Evolutionary conservation across 2,329 filamentous ascomycete genomes (phyloP), one percentile per base, ranked within the genome.

Genomic region (Zymoseptoria ardabiliae): DNA sequence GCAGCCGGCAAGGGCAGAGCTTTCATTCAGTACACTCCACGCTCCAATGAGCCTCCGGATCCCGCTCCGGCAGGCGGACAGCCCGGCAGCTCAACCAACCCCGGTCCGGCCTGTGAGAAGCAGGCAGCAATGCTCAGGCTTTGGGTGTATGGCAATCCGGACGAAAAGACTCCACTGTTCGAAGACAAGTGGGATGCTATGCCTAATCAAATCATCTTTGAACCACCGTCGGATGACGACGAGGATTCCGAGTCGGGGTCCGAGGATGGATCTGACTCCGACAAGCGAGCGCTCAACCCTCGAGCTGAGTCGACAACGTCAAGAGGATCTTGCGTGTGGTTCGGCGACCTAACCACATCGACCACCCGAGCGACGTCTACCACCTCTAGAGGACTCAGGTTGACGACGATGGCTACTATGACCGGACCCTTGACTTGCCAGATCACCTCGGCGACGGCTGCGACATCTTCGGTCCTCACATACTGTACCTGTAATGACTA

Each of bases 1-100:
- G 17, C 17, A 1, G 57, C 60, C 2, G 60, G 57, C 11, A 51
- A 49, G 20, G 60, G 60, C 9, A 59, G 58, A 30, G 25, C 59
- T 8, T 48, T 62, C n/a, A 25, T 62, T 8, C 55, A 59, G 55
- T 62, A 59, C 53, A 55, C 57, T 49, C 57, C 35, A 45, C 35
- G 35, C 35, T 13, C 35, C 35, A 45, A 45, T 5, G 3, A 45
- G 4, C 35, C 35, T 13, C 35, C 35, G 35, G 17, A 11, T 11
- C 17, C 35, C 10, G 35, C 35, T 41, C 35, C 35, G 10, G 35
- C 35, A 41, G 17, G 17, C 2, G 35, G 56, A 3, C 23, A 41
- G 13, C 45, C 58, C 19, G 56, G 54, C 19, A 5, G 53, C 20
- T 30, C 55, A 7, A n/a, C 50, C 51, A 58, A 51, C 13, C 35